phyloP scores from a whole-genome alignment of 2,329 filamentous ascomycete genomes.

The Laburnicola sp. region DNA sequence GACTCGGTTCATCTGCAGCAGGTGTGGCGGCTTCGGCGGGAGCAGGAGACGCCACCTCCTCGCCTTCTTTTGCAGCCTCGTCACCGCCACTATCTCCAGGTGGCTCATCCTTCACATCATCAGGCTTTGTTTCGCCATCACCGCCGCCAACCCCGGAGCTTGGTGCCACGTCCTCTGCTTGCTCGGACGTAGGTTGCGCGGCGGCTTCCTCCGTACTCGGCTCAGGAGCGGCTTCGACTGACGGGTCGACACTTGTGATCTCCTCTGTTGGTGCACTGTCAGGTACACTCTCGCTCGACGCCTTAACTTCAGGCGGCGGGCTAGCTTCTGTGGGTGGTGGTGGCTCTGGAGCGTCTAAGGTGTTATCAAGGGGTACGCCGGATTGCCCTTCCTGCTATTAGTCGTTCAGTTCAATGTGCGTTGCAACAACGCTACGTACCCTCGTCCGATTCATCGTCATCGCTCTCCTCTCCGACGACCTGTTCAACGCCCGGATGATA shows the following conservation, averaged over 20 bases:
- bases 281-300: slow-evolving; percentile 9
- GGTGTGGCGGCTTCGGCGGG: slow-evolving; percentile 10
- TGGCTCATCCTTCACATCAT: slow-evolving; percentile 33
- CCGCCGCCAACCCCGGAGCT: slow-evolving; percentile 14
- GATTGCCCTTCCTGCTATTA: slow-evolving; percentile 28
- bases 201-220: slow-evolving; percentile 5
- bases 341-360: slow-evolving; percentile 17
- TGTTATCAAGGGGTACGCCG: slow-evolving; percentile 17
- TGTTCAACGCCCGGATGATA: slow-evolving; percentile 30
- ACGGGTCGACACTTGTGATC: slow-evolving; percentile 8
- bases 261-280: slow-evolving; percentile 9
- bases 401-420: slow-evolving; percentile 10
- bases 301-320: slow-evolving; percentile 20
- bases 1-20: neutral
- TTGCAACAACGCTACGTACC: slow-evolving; percentile 13
- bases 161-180: slow-evolving; percentile 7
- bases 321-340: slow-evolving; percentile 15
- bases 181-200: slow-evolving; percentile 2
- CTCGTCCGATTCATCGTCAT: slow-evolving; percentile 22
- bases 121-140: slow-evolving; percentile 17
- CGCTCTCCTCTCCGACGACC: slow-evolving; percentile 23
- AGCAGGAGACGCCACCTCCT: slow-evolving; percentile 12
- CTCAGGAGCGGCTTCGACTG: slow-evolving; percentile 10
- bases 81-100: slow-evolving; percentile 16
- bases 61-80: slow-evolving; percentile 7